These are phyloP conservation scores for Backusella tarrabulga DNA, from an alignment of 192 early-diverging fungal genomes.

Conservation along the genomic window DNA sequence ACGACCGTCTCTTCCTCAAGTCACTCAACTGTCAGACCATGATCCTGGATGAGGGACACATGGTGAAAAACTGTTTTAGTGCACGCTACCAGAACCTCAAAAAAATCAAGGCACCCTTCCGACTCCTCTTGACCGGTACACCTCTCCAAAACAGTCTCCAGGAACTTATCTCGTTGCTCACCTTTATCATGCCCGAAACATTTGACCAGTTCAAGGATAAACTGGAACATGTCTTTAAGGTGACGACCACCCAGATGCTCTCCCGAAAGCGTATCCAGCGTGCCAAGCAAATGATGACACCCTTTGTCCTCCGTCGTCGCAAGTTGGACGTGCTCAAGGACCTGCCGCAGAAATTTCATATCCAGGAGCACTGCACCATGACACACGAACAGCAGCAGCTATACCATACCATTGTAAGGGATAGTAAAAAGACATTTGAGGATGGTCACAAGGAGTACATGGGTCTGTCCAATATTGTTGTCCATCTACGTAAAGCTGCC, in stretches of 20 bases:
- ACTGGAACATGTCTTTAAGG: conserved; percentile 57
- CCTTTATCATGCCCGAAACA: conserved; percentile 82
- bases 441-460: conserved; percentile 19
- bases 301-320: conserved; percentile 84
- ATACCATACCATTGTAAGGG: conserved; percentile 50
- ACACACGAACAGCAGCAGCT: conserved; percentile 47
- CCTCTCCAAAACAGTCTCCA: conserved; percentile 86
- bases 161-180: conserved; percentile 81
- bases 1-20: conserved; percentile 75
- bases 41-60: conserved; percentile 89
- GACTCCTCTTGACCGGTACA: conserved; percentile 82
- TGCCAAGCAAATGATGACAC: conserved; percentile 81
- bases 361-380: conserved; percentile 51
- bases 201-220: conserved; percentile 62
- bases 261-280: conserved; percentile 67
- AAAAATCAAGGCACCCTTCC: conserved; percentile 53
- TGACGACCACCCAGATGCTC: conserved; percentile 48
- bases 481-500: conserved; percentile 84
- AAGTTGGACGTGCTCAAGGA: conserved; percentile 72
- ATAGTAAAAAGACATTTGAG: conserved; percentile 17
- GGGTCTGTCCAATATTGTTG: conserved; percentile 58
- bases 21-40: conserved; percentile 60
- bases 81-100: conserved; percentile 78
- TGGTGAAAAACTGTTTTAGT: conserved; percentile 87
- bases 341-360: conserved; percentile 60